These are phyloP conservation scores for Gryganskiella cystojenkinii DNA, from an alignment of 192 early-diverging fungal species.

Conservation along the genomic window DNA sequence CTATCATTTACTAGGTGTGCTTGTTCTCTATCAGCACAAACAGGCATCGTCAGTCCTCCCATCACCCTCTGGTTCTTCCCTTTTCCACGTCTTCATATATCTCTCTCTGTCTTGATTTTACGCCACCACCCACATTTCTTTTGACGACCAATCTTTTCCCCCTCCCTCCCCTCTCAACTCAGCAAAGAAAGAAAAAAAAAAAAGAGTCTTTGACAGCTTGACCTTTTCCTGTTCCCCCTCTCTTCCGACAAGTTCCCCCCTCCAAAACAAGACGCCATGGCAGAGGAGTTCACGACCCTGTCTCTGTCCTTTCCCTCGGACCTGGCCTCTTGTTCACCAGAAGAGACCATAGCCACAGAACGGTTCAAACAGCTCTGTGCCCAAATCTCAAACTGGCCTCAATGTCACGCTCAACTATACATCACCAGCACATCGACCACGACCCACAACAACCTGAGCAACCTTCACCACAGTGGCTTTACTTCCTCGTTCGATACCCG, in stretches of 20 bases:
- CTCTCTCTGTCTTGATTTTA: not conserved
- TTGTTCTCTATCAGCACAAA: too few species aligned
- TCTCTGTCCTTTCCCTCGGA: constrained; percentile 48
- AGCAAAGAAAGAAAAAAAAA: too few species aligned
- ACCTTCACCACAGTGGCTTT: not conserved
- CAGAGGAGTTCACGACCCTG: constrained; percentile 38
- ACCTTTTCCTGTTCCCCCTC: not conserved
- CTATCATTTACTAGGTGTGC: too few species aligned
- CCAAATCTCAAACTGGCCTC: constrained; percentile 29
- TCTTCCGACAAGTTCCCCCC: constrained; percentile 11
- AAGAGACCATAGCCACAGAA: constrained; percentile 17
- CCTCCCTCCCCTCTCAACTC: not conserved
- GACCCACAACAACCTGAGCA: not conserved
- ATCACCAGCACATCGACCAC: constrained; percentile 13
- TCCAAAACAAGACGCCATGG: constrained; percentile 28
- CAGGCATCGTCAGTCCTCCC: too few species aligned
- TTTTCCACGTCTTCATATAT: too few species aligned
- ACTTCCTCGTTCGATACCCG: constrained; percentile 40
- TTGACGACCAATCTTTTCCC: not conserved
- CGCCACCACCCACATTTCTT: not conserved
- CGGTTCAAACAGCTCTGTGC: constrained; percentile 39
- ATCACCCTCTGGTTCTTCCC: too few species aligned
- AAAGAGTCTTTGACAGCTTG: too few species aligned
- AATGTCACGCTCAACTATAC: constrained; percentile 13
- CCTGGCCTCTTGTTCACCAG: constrained; percentile 13